Base-by-base conservation (phyloP, 1,284 basidiomycete genomes). In the Rhodotorula glutinis region DNA sequence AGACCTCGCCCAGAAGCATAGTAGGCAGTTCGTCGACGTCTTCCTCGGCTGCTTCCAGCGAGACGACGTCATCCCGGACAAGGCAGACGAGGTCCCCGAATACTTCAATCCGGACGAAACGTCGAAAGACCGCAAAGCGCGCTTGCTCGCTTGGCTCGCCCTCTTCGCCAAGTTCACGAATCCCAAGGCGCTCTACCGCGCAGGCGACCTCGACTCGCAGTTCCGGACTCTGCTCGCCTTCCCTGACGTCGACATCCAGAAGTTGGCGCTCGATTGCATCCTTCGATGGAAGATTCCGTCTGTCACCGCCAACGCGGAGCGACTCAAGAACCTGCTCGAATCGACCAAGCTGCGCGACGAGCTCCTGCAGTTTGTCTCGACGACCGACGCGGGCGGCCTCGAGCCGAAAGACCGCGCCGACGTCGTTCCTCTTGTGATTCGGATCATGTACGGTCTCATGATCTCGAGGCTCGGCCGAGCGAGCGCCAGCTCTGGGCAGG, bases 151-250 rank as follows among this genome's bases (percentile, higher is more conserved):
- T 3, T 97, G 91, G 87, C 86, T 98, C 33, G 85, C 86, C 43
- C 83, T 98, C 2, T 90, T 98, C 77, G 85, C 89, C 64, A 94
- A 92, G 77, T 91, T 99, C 77, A 82, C 82, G 74, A 97, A 97
- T 76, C 93, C 93, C 16, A 94, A 92, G 79, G 90, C 91, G 0
- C 82, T 96, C 1, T 85, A 86, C 75, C 84, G 86, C 5, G 85
- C 90, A 0, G 83, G 87, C 16, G 84, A 83, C 0, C 83, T 98
- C 23, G 85, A 85, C 65, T 66, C 78, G 0, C 79, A 92, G 29
- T 92, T 95, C 79, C 83, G 85, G 21, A 81, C 84, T 23, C 83
- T 92, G n/a, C 84, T 97, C 41, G 88, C 92, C 2, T 88, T 93
- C 71, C 90, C 93, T 1, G 94, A 98, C 74, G 83, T 86, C 17